Evolutionary conservation across 805 yeast genomes (phyloP).

Genomic region (Kodamaea lidongshanica): DNA sequence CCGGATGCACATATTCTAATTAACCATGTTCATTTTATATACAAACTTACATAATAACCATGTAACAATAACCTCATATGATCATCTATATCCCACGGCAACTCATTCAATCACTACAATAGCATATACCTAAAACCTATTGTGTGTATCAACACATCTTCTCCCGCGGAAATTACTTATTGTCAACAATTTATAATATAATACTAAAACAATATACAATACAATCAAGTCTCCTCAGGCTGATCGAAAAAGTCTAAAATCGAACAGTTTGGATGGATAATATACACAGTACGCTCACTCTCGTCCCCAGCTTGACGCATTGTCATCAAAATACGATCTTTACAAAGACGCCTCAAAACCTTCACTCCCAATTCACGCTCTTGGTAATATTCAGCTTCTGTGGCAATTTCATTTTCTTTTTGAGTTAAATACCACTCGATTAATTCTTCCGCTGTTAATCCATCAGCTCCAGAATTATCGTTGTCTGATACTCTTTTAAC

Average conservation of each 20-base stretch:
- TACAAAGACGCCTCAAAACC: constrained; percentile 76
- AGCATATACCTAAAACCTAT: too few relatives aligned
- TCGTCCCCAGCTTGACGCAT: constrained; percentile 31
- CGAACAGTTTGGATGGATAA: constrained; percentile 76
- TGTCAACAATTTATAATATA: too few relatives aligned
- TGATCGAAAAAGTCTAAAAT: constrained; percentile 60
- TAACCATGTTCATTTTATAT: too few relatives aligned
- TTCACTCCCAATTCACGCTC: constrained; percentile 71
- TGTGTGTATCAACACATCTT: too few relatives aligned
- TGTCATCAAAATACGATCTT: constrained; percentile 74
- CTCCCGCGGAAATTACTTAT: too few relatives aligned
- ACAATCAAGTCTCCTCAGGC: constrained; percentile 16
- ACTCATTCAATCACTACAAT: too few relatives aligned
- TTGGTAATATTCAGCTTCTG: constrained; percentile 63
- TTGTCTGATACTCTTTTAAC: constrained; percentile 58
- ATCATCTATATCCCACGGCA: too few relatives aligned
- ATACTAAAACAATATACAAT: too few relatives aligned
- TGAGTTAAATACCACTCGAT: constrained; percentile 77
- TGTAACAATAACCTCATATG: too few relatives aligned
- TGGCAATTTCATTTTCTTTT: constrained; percentile 61
- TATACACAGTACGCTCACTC: constrained; percentile 34
- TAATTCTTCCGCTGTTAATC: constrained; percentile 61
- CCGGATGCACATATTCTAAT: too few relatives aligned
- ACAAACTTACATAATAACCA: too few relatives aligned
- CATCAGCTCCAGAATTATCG: constrained; percentile 47